A percentile compares a stretch with the other conserved stretches of the same genome.
phyloP scores from a whole-genome alignment of 2,329 filamentous ascomycete genomes.

The Aspergillus hortae region DNA sequence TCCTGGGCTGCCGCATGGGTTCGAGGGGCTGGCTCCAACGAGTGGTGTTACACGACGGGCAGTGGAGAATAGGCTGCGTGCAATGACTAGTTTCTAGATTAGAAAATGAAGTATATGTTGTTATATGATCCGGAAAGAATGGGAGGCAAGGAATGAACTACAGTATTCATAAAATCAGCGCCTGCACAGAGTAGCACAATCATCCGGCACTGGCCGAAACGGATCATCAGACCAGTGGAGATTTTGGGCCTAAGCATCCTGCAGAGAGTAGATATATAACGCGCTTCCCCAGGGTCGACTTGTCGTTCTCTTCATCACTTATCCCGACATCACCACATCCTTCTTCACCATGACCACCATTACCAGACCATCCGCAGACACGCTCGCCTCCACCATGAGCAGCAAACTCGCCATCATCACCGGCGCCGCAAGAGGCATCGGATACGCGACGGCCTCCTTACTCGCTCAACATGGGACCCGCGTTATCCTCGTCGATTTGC shows the following conservation, averaged over 20 bases:
- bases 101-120: background rate
- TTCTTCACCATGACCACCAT: background rate
- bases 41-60: constrained; percentile 9
- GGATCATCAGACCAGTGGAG: no score
- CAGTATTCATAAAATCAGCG: no score
- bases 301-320: background rate
- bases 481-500: constrained; percentile 18
- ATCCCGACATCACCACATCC: background rate
- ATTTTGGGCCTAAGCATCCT: no score
- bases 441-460: constrained; percentile 13
- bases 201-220: no score
- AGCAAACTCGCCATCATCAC: constrained; percentile 16
- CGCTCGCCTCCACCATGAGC: background rate
- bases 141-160: no score
- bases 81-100: constrained; percentile 1
- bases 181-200: no score
- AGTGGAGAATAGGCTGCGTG: constrained; percentile 7
- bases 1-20: constrained; percentile 41
- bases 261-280: background rate
- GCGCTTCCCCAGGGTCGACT: background rate
- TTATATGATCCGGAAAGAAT: background rate
- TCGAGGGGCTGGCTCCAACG: constrained; percentile 26
- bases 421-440: constrained; percentile 21
- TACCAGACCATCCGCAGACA: background rate
- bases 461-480: constrained; percentile 16